These are phyloP conservation scores for Pseudoneurospora amorphoporcata DNA, from an alignment of 495 filamentous ascomycete genomes.

Conservation along the genomic window DNA sequence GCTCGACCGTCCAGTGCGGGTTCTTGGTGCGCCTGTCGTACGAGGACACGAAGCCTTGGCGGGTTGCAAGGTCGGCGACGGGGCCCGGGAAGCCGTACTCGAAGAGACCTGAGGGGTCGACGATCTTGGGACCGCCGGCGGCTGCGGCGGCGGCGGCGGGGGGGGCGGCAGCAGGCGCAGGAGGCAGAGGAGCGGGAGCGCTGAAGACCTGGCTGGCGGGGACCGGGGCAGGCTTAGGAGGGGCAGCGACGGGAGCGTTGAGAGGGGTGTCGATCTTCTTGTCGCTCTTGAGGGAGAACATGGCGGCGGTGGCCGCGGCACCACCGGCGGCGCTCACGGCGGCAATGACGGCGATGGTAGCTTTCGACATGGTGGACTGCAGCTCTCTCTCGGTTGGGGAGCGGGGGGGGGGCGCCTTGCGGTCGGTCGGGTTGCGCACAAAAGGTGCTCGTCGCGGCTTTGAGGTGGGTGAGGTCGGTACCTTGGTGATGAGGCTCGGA, in stretches of 20 bases:
- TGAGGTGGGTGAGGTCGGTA: constrained; percentile 12
- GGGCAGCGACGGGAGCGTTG: constrained; percentile 23
- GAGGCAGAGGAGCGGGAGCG: constrained; percentile 6
- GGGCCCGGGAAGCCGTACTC: constrained; percentile 97
- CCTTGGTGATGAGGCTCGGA: neutral
- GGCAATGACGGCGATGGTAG: constrained; percentile 77
- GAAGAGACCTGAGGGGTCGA: constrained; percentile 82
- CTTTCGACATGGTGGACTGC: constrained; percentile 60
- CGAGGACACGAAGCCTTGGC: constrained; percentile 65
- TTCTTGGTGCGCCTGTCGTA: constrained; percentile 90
- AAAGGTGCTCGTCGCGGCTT: neutral
- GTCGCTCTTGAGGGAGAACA: constrained; percentile 53
- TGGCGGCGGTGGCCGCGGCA: constrained; percentile 63
- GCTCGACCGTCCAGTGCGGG: constrained; percentile 91
- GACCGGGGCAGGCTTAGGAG: constrained; percentile 27
- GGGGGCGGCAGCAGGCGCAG: constrained; percentile 12
- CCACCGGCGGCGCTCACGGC: constrained; percentile 83
- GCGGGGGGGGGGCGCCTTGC: neutral
- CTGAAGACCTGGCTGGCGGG: constrained; percentile 32
- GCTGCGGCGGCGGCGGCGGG: constrained; percentile 24
- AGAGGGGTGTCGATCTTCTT: constrained; percentile 34
- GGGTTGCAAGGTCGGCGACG: constrained; percentile 65
- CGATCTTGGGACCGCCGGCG: constrained; percentile 35
- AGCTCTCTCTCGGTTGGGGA: constrained; percentile 2
- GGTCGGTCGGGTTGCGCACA: neutral